Evolutionary conservation across 805 yeast species (phyloP).

Genomic region (Alloascoidea hylecoeti): DNA sequence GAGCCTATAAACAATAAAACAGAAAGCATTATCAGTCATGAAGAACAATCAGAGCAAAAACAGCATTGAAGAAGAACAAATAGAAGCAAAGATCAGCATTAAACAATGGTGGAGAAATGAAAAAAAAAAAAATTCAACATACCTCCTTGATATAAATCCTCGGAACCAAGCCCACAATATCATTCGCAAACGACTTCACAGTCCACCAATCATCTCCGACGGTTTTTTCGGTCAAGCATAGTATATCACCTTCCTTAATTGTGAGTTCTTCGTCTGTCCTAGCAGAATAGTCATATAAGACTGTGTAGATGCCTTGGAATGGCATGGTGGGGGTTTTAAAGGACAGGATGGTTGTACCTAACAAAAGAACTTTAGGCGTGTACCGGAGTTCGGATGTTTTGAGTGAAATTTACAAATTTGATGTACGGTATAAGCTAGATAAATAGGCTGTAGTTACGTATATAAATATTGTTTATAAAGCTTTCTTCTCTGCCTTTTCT

Average conservation of each 20-base stretch:
- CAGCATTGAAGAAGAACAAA: slow-evolving; percentile 8
- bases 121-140: slow-evolving; percentile 8
- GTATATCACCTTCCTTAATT: slow-evolving; percentile 58
- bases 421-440: no score
- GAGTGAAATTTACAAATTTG: no score
- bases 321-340: no score
- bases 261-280: slow-evolving; percentile 83
- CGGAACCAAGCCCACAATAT: slow-evolving; percentile 95
- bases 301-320: slow-evolving; percentile 61
- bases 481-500: neutral
- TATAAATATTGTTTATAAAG: neutral
- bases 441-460: no score
- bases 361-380: no score
- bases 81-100: no score
- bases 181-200: slow-evolving; percentile 85
- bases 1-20: slow-evolving; percentile 28
- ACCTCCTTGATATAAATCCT: slow-evolving; percentile 69
- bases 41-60: slow-evolving; percentile 1
- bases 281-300: slow-evolving; percentile 69
- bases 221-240: slow-evolving; percentile 75
- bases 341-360: no score
- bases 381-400: no score
- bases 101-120: no score
- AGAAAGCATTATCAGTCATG: no score
- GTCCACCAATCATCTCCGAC: slow-evolving; percentile 98